Conservation (phyloP, 768 basidiomycete genomes). For the Lentinula lateritia region DNA sequence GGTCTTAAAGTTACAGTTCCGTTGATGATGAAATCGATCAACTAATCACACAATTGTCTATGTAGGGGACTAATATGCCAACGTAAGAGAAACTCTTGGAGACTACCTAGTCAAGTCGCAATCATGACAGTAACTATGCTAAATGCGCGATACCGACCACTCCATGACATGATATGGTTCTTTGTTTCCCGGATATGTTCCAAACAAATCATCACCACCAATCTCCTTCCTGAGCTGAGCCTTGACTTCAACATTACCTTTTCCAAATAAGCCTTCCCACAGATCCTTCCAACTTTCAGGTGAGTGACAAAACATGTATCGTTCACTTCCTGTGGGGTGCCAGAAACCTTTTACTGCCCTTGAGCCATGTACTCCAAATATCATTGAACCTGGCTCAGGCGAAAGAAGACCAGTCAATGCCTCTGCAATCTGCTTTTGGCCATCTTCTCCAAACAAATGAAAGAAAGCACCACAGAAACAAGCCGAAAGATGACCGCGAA, state of each 20-base stretch:
- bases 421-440: conserved; percentile 35
- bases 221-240: neutral
- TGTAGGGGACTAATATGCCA: too few relatives aligned
- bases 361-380: conserved; percentile 38
- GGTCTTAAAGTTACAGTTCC: too few relatives aligned
- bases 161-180: neutral
- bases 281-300: neutral
- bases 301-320: neutral
- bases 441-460: conserved; percentile 39
- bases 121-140: neutral
- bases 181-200: neutral
- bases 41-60: too few relatives aligned
- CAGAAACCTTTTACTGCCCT: conserved; percentile 14
- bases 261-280: neutral
- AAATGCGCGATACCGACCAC: neutral
- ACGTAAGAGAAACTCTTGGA: too few relatives aligned
- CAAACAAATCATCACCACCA: neutral
- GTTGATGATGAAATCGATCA: too few relatives aligned
- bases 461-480: conserved; percentile 51
- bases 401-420: conserved; percentile 35
- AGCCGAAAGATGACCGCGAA: conserved; percentile 40
- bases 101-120: too few relatives aligned
- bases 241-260: neutral
- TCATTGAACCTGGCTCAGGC: conserved; percentile 35
- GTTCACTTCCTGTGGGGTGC: neutral